Evolutionary conservation across 148 eudicot genomes (phyloP).

Genomic region (Vaccinium corymbosum): DNA sequence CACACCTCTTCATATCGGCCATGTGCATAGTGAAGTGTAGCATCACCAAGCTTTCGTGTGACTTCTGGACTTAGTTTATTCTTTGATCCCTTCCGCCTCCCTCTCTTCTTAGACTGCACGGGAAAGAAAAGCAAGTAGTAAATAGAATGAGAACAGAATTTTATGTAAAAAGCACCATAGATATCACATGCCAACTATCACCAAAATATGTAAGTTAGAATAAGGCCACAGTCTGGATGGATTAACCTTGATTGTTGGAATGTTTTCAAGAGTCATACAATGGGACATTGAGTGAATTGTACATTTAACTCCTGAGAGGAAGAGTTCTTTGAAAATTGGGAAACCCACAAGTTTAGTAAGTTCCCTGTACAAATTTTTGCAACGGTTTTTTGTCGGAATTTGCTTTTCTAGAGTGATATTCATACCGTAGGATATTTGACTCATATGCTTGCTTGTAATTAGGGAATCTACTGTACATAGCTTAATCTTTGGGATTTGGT

Average conservation of each 20-base stretch:
- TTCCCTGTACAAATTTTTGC: not conserved
- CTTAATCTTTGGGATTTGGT: not conserved
- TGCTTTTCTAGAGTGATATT: not conserved
- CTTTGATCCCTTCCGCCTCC: conserved; percentile 77
- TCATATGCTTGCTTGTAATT: not conserved
- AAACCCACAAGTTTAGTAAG: not conserved
- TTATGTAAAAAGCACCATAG: not conserved
- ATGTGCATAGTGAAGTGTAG: conserved; percentile 76
- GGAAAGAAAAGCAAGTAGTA: not conserved
- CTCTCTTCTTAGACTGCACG: conserved; percentile 57
- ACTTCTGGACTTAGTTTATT: conserved; percentile 67
- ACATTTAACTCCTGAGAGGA: too few species aligned
- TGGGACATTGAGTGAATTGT: not conserved
- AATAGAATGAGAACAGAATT: not conserved
- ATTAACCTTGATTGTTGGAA: not conserved
- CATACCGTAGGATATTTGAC: not conserved
- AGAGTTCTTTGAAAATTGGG: not conserved
- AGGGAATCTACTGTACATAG: not conserved
- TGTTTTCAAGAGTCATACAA: not conserved
- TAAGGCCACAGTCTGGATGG: not conserved
- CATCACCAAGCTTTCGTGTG: conserved; percentile 75
- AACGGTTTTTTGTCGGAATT: not conserved
- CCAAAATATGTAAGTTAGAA: not conserved
- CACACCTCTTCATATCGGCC: conserved; percentile 73
- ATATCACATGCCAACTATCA: not conserved